phyloP scores from a whole-genome alignment of 2,329 filamentous ascomycete species.

The Ceratocystis cubensis region DNA sequence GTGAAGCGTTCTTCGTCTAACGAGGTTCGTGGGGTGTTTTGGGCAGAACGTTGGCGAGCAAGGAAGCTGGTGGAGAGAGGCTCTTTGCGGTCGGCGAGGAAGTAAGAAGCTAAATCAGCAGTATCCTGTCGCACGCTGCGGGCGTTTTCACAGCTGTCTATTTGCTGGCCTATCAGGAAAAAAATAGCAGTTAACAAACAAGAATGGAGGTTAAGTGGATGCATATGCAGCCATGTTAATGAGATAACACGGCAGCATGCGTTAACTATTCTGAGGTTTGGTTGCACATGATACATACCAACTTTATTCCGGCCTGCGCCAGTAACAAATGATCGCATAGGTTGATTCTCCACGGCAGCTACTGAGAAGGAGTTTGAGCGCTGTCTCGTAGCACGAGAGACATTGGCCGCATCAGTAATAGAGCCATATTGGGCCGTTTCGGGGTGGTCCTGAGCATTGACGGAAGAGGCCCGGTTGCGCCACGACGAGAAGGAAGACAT shows the following conservation, averaged over 20 bases:
- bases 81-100: slow-evolving; percentile 51
- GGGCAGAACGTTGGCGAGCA: slow-evolving; percentile 28
- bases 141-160: slow-evolving; percentile 62
- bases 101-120: slow-evolving; percentile 72
- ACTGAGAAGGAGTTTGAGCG: slow-evolving; percentile 31
- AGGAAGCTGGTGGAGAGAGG: slow-evolving; percentile 24
- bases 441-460: slow-evolving; percentile 22
- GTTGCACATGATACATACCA: slow-evolving; percentile 37
- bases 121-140: slow-evolving; percentile 75
- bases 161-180: slow-evolving; percentile 27
- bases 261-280: neutral
- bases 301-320: slow-evolving; percentile 48
- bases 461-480: slow-evolving; percentile 30
- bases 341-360: slow-evolving; percentile 30
- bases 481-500: slow-evolving; percentile 34
- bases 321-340: slow-evolving; percentile 60
- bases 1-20: slow-evolving; percentile 24
- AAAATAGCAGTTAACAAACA: neutral
- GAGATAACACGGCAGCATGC: neutral
- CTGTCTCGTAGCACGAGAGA: slow-evolving; percentile 9
- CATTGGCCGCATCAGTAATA: slow-evolving; percentile 1
- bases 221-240: slow-evolving; percentile 5
- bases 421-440: slow-evolving; percentile 24
- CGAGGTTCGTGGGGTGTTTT: slow-evolving; percentile 25
- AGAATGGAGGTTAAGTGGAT: neutral